Base-by-base conservation (phyloP, 495 filamentous ascomycete species). In the Xylaria scruposa region DNA sequence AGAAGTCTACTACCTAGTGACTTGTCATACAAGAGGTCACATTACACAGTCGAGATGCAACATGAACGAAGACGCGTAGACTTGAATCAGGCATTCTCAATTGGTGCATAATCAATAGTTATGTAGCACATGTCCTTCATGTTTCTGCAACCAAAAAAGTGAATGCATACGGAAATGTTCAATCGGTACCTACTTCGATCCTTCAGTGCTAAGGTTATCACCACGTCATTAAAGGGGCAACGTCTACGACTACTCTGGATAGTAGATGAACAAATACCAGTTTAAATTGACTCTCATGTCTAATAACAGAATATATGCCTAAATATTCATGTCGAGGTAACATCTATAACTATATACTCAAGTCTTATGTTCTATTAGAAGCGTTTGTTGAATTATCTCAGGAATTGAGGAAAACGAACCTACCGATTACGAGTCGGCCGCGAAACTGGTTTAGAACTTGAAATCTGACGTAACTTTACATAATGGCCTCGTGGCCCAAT, bases 401-500 rank as follows among this genome's bases (percentile, higher is more conserved):
- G 36, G 36, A 38, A 38, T 31, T 31, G n/a, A 6, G 46, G n/a
- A 19, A 38, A 19, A 5, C 7, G 17, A n/a, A 17, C 19, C 46
- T 47, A n/a, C 46, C n/a, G 24, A 51, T 10, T 21, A 21, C 3
- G 47, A 51, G 8, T 51, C 10, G 8, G n/a, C 4, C 0, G 36
- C 36, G 36, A 38, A 8, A 8, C 8, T 38, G 36, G 6, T 38
- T 8, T 38, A 8, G 36, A 1, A 8, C 36, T 8, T 8, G 36
- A 38, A 38, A 38, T 38, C 7, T 8, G 0, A 38, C 1, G 4
- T 7, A 8, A 38, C n/a, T n/a, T n/a, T 7, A 8, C 8, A 38
- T 38, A 51, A 17, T 6, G 67, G 67, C 67, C 31, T 69, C 67
- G 67, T 61, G 56, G 54, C 67, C 67, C 67, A 69, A 60, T 69